These are phyloP conservation scores for Volvariella surrecta DNA, from an alignment of 1,284 basidiomycete species.

Conservation along the genomic window DNA sequence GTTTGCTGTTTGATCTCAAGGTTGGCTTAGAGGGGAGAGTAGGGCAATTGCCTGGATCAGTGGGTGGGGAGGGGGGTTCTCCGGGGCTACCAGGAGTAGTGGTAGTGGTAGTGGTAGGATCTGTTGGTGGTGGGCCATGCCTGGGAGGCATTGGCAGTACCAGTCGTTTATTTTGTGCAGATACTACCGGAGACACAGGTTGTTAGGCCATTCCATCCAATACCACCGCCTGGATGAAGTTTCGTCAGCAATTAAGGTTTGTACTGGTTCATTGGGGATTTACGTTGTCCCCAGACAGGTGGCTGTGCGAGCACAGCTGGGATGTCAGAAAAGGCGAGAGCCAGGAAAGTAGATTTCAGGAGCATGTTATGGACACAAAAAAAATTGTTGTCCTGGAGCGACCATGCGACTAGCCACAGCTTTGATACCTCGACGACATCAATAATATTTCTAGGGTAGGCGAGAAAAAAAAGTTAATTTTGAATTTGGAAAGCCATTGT, in stretches of 20 bases:
- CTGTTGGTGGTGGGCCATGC: constrained; percentile 10
- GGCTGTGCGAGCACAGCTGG: constrained; percentile 18
- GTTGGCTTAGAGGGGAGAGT: constrained; percentile 17
- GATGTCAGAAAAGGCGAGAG: constrained; percentile 16
- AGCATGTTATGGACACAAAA: constrained; percentile 11
- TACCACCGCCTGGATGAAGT: constrained; percentile 19
- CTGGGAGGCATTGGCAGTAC: constrained; percentile 24
- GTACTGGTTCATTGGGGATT: constrained; percentile 1
- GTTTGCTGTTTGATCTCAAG: constrained; percentile 22
- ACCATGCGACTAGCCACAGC: no score
- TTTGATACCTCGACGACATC: no score
- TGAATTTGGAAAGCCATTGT: no score
- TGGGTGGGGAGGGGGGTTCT: constrained; percentile 4
- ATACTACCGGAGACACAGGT: constrained; percentile 20
- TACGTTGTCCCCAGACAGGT: constrained; percentile 20
- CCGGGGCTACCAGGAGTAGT: constrained; percentile 4
- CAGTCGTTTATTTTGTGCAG: constrained; percentile 19
- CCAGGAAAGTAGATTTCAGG: constrained; percentile 14
- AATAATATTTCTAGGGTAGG: no score
- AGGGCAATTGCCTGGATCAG: constrained; percentile 14
- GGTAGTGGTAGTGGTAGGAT: constrained; percentile 9
- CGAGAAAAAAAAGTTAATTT: no score
- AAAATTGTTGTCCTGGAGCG: no score
- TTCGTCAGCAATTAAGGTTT: background rate
- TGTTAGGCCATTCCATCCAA: constrained; percentile 21